Evolutionary conservation across 371 early-diverging fungal species (phyloP), one percentile per base, ranked within the genome.

Genomic region (Mortierella sp.): DNA sequence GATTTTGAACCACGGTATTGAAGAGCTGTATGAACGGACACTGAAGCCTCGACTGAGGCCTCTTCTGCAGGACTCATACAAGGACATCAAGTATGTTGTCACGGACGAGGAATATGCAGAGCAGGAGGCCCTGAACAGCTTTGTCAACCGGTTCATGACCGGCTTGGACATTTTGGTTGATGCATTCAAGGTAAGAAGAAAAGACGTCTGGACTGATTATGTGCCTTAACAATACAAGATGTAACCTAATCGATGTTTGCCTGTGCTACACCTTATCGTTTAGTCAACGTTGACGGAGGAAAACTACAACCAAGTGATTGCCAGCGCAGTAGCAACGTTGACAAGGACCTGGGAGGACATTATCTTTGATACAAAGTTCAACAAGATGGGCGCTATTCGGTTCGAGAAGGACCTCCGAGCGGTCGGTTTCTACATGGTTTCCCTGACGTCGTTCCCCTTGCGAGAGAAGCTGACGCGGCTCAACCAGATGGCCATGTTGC

Each of bases 91-190:
- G 78, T 98, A 98, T 74, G 94, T 95, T 2, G 86, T 97, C 39
- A 91, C 93, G 24, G 96, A 97, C 70, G 97, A 97, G 40, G 97
- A 98, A 84, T 97, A 96, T 81, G 91, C 92, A 48, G 96, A 95
- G 74, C 91, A 93, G 48, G 95, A 96, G 64, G 87, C 92, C 14
- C 91, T 93, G 69, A 94, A 95, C 64, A 77, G 89, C 47, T 95
- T 97, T 86, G 90, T 94, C 13, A 93, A 95, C 68, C 90, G 96
- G 45, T 95, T 97, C 74, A 79, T 90, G 29, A 71, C 88, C 10
- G 92, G 93, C 34, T 90, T 97, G 53, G 88, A 90, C 48, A 87
- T 74, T 44, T 43, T 96, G 48, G 84, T 92, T 39, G 85, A 85
- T 26, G 86, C 89, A n/a, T 92, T 90, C 76, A 86, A 92, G 85